phyloP scores from a whole-genome alignment of 192 early-diverging fungal genomes.

The Entomortierella lignicola region DNA sequence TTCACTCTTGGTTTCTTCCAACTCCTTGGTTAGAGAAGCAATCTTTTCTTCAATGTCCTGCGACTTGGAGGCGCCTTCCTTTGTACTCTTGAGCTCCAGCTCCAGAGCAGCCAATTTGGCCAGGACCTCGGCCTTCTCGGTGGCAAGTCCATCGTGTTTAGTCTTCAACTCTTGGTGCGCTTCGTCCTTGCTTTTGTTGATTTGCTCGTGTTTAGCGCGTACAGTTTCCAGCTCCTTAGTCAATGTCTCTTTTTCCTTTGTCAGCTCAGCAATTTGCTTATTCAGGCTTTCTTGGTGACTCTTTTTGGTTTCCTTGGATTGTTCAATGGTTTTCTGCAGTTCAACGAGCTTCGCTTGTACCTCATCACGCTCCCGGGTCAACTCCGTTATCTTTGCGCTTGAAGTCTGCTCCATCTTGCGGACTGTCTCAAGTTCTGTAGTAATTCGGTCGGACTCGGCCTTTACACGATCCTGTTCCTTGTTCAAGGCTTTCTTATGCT shows the following conservation, averaged over 20 bases:
- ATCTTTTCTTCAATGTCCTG: conserved; percentile 17
- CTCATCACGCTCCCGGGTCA: conserved; percentile 39
- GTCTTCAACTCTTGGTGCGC: conserved; percentile 2
- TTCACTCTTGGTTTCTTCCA: conserved; percentile 15
- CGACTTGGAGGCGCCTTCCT: conserved; percentile 9
- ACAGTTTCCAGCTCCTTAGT: conserved; percentile 17
- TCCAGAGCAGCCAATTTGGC: conserved; percentile 8
- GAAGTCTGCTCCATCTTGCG: conserved; percentile 12
- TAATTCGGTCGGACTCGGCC: conserved; percentile 6
- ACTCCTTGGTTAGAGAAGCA: conserved; percentile 20
- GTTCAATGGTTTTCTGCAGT: conserved; percentile 29
- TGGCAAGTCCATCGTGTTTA: background rate
- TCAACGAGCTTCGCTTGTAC: conserved; percentile 5
- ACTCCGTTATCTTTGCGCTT: background rate
- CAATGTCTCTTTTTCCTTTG: conserved; percentile 23
- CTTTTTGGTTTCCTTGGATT: conserved; percentile 24
- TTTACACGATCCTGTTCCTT: conserved; percentile 13
- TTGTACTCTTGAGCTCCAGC: conserved; percentile 8
- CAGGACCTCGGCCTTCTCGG: conserved; percentile 21
- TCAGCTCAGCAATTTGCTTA: conserved; percentile 3
- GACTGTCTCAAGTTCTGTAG: conserved; percentile 4
- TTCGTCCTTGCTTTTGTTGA: conserved; percentile 5
- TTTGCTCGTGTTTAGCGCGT: conserved; percentile 7
- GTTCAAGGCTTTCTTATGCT: conserved; percentile 1
- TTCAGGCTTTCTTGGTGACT: conserved; percentile 12